Percentiles rank a stretch among this genome's conserved stretches.
Evolutionary conservation across 306 rosid species (phyloP).

Genomic region (Dryas alaskensis): DNA sequence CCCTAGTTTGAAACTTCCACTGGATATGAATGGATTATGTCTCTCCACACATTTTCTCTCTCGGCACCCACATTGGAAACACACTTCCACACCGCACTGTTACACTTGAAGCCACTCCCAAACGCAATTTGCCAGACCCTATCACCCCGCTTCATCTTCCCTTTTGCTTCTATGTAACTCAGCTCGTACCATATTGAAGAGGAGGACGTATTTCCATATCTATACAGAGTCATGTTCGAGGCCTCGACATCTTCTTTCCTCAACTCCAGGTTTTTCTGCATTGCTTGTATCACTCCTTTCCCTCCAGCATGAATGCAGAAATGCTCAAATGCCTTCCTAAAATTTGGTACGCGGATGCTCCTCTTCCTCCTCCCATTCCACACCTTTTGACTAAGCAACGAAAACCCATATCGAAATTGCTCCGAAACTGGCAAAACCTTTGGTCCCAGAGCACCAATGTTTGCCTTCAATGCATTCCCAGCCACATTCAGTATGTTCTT

Average conservation of each 20-base stretch:
- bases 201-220: conserved; percentile 60
- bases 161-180: conserved; percentile 61
- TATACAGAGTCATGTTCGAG: conserved; percentile 52
- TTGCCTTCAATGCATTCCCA: conserved; percentile 46
- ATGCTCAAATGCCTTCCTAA: conserved; percentile 52
- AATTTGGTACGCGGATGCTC: conserved; percentile 42
- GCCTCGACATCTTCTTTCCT: conserved; percentile 46
- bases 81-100: conserved; percentile 55
- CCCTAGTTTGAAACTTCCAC: conserved; percentile 24
- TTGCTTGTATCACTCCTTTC: conserved; percentile 43
- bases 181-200: conserved; percentile 65
- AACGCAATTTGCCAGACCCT: conserved; percentile 66
- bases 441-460: conserved; percentile 50
- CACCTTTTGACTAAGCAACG: conserved; percentile 30
- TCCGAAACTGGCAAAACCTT: conserved; percentile 54
- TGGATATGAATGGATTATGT: conserved; percentile 43
- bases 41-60: conserved; percentile 47
- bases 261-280: conserved; percentile 37
- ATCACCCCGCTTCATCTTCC: conserved; percentile 50
- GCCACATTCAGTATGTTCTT: conserved; percentile 44
- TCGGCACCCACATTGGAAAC: conserved; percentile 31
- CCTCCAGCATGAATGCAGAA: conserved; percentile 71
- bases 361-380: conserved; percentile 18
- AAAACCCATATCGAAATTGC: conserved; percentile 34
- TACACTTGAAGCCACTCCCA: conserved; percentile 68